A percentile compares a stretch with the other conserved stretches of the same genome.
Evolutionary conservation across 2,329 filamentous ascomycete genomes (phyloP).

Genomic region (Xylariales sp.): DNA sequence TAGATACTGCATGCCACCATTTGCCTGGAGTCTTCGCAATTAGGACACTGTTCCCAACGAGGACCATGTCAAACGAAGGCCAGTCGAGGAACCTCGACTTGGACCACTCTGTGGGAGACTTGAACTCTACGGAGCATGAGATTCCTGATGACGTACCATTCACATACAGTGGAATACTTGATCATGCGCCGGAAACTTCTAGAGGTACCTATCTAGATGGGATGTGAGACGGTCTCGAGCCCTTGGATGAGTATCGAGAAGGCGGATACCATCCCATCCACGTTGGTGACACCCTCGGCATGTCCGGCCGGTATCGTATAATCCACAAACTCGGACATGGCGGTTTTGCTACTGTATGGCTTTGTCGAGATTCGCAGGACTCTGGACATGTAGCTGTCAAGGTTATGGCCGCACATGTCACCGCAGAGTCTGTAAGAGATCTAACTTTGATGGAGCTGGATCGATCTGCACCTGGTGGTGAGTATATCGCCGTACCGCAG

Average conservation of each 20-base stretch:
- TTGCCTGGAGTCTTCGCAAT: background rate
- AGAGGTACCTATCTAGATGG: background rate
- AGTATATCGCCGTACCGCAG: constrained; percentile 8
- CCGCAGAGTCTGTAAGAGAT: background rate
- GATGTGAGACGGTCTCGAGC: constrained; percentile 2
- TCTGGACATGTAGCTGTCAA: constrained; percentile 4
- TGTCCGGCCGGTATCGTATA: constrained; percentile 13
- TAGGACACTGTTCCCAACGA: background rate
- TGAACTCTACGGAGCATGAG: background rate
- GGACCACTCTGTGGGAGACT: background rate
- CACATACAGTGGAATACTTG: background rate
- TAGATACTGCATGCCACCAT: background rate
- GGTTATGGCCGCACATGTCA: constrained; percentile 4
- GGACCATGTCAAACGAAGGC: background rate
- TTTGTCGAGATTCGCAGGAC: constrained; percentile 10
- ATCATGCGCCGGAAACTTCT: background rate
- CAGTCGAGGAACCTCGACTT: background rate
- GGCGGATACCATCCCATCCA: constrained; percentile 19
- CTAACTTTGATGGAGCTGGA: constrained; percentile 4
- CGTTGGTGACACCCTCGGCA: constrained; percentile 13
- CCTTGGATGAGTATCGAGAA: constrained; percentile 7
- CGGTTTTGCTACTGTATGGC: constrained; percentile 17
- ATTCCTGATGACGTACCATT: background rate
- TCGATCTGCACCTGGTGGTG: constrained; percentile 6
- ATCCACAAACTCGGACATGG: constrained; percentile 18